These are phyloP conservation scores for Nymphaea colorata DNA, from an alignment of 164 flowering plant species.

Conservation along the genomic window DNA sequence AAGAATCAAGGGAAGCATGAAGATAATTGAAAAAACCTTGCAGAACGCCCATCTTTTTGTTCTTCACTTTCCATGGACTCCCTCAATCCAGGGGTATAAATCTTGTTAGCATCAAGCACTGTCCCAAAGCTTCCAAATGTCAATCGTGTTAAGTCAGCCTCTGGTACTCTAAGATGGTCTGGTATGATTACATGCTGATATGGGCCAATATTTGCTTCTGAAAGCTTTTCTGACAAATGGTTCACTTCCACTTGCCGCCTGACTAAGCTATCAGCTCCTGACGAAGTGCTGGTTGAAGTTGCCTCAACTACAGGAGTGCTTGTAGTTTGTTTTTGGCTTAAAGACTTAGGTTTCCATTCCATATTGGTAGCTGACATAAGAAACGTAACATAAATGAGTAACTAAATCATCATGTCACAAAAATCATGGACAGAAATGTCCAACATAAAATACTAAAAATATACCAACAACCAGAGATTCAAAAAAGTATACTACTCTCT, in stretches of 20 bases:
- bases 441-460: no score
- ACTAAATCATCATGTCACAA: neutral
- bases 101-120: constrained; percentile 31
- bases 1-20: no score
- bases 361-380: constrained; percentile 29
- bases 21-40: constrained; percentile 33
- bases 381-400: neutral
- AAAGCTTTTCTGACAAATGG: constrained; percentile 43
- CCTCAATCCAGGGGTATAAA: constrained; percentile 21
- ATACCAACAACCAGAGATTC: no score
- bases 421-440: no score
- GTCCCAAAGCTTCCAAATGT: constrained; percentile 86
- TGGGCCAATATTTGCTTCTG: constrained; percentile 31
- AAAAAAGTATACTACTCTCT: no score
- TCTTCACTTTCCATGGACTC: constrained; percentile 24
- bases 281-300: constrained; percentile 28
- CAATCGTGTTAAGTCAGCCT: constrained; percentile 53
- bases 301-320: constrained; percentile 41
- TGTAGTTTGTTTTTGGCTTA: constrained; percentile 39
- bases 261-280: constrained; percentile 24
- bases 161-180: constrained; percentile 75
- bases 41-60: constrained; percentile 27
- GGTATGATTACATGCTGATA: constrained; percentile 85
- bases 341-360: constrained; percentile 89
- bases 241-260: neutral